Percentiles rank a stretch among this genome's conserved stretches.
These are phyloP conservation scores for Rostrohypoxylon terebratum DNA, from an alignment of 495 filamentous ascomycete genomes.

Conservation along the genomic window DNA sequence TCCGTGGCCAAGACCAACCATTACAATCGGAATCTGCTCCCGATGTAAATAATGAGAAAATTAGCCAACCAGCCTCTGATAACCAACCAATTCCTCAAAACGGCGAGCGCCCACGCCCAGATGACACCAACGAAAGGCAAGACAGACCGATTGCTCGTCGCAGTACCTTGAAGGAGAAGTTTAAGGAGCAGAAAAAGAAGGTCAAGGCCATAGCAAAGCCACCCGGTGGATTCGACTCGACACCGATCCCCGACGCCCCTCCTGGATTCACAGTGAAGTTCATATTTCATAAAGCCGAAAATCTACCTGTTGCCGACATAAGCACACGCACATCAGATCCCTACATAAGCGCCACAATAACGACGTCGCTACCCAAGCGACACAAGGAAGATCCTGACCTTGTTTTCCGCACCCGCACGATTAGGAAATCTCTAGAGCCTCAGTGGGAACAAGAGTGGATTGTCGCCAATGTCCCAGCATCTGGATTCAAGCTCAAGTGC, in stretches of 20 bases:
- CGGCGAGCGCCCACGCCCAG: constrained; percentile 13
- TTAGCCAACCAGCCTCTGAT: constrained; percentile 31
- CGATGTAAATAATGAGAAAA: constrained; percentile 37
- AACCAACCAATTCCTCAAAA: constrained; percentile 24
- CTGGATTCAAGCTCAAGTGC: constrained; percentile 83
- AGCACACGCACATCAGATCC: constrained; percentile 84
- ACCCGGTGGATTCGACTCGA: constrained; percentile 82
- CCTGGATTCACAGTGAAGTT: constrained; percentile 86
- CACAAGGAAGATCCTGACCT: constrained; percentile 84
- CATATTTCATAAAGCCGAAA: constrained; percentile 81
- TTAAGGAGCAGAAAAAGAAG: constrained; percentile 69
- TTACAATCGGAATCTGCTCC: constrained; percentile 22
- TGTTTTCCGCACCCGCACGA: constrained; percentile 78
- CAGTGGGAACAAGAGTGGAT: constrained; percentile 88
- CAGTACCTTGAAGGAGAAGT: constrained; percentile 55
- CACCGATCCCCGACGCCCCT: constrained; percentile 76
- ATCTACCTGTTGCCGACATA: constrained; percentile 86
- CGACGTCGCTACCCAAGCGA: constrained; percentile 68
- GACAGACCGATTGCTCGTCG: constrained; percentile 16
- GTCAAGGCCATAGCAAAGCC: constrained; percentile 71
- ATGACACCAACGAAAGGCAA: constrained; percentile 36
- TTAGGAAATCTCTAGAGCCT: constrained; percentile 76
- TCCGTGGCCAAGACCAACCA: constrained; percentile 34
- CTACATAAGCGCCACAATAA: constrained; percentile 78
- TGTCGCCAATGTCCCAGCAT: constrained; percentile 82